Base-by-base conservation (phyloP, 2,329 filamentous ascomycete species). In the Tricladium varicosporioides region DNA sequence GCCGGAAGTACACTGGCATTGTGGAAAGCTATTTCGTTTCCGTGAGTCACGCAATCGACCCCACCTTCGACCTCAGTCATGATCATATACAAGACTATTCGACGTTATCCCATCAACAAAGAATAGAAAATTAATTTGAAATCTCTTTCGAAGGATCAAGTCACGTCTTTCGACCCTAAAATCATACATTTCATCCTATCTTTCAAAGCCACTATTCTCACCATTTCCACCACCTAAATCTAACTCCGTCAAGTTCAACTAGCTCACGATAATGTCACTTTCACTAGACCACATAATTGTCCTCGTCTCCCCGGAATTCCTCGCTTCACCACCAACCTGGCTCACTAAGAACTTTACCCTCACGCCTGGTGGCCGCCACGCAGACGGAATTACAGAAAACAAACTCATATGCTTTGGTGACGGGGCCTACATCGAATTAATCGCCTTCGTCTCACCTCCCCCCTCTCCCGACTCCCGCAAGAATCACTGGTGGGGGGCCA, bases 241-340 rank as follows among this genome's bases (percentile, higher is more conserved):
- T 10, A 40, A 40, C 36, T n/a, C 36, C 43, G 2, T 14, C 40
- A 51, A 13, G 2, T 10, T n/a, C 36, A 48, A 13, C 18, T 22
- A 47, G 8, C 5, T 27, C 53, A 53, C 11, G 36, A 59, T 5
- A 19, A 54, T 54, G 53, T 22, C 54, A 14, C 52, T 48, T 36
- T 48, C 51, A 7, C 69, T 88, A 13, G 86, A 89, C 70, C 86
- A 89, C 66, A 78, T 88, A 54, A 81, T 88, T 60, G 75, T 89
- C 53, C 77, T 88, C 2, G 72, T 88, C 2, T 80, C 85, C 0
- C 75, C 80, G 59, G 59, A 70, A 2, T 74, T 77, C 18, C 72
- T 85, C 4, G 62, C 69, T 2, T 64, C 72, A 15, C 74, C 81
- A 2, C 83, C 83, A 5, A 14, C 70, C 1, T 81, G 75, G 71